These are phyloP conservation scores for Hexamita inflata DNA, from an alignment of 208 protist species.

Conservation along the genomic window DNA sequence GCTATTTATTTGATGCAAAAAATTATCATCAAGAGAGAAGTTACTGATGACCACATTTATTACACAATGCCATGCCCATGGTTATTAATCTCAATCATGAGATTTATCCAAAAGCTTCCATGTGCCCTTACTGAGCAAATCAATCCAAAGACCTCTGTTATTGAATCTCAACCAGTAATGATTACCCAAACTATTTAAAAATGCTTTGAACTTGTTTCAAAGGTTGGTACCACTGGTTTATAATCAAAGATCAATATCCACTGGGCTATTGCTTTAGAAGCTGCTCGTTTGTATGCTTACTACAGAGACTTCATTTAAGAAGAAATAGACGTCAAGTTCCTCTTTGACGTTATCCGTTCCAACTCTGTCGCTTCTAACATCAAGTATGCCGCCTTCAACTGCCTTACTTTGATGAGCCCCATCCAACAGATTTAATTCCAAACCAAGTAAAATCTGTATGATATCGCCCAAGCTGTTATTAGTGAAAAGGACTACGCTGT, in stretches of 20 bases:
- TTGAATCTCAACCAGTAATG: no score
- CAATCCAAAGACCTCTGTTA: no score
- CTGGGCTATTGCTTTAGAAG: constrained; percentile 8
- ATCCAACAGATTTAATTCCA: neutral
- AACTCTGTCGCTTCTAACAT: constrained; percentile 3
- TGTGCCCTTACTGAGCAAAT: no score
- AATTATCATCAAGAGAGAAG: constrained; percentile 26
- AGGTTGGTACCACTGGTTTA: neutral
- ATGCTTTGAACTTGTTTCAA: neutral
- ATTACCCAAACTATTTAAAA: no score
- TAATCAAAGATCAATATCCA: neutral
- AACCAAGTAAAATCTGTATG: neutral
- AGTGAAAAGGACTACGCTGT: constrained; percentile 4
- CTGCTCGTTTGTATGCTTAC: neutral
- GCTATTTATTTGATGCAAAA: constrained; percentile 20
- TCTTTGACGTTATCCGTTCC: neutral
- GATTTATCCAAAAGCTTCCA: neutral
- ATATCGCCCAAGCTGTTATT: neutral
- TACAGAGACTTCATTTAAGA: neutral
- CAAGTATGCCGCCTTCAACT: constrained; percentile 3
- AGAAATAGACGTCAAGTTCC: neutral
- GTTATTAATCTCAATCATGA: constrained; percentile 18
- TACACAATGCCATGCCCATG: constrained; percentile 26
- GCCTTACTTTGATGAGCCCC: neutral
- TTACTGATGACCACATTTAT: constrained; percentile 27